Percentiles rank a stretch among this genome's conserved stretches.
phyloP scores from a whole-genome alignment of 495 filamentous ascomycete species.

The Xylaria venustula region DNA sequence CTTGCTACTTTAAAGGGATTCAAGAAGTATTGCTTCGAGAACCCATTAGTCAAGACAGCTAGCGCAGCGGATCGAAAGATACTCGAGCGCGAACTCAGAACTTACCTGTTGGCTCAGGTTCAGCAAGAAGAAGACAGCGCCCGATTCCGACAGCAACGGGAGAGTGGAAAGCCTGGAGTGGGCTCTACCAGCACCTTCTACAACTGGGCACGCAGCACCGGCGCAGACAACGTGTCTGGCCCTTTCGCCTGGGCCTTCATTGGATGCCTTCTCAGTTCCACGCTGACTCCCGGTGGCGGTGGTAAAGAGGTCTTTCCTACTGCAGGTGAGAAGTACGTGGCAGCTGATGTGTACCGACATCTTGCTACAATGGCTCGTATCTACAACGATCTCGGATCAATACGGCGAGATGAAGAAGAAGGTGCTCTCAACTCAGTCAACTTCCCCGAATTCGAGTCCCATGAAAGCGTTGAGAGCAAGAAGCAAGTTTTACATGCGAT shows the following conservation, averaged over 20 bases:
- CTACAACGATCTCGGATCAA: slow-evolving; percentile 42
- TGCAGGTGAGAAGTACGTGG: slow-evolving; percentile 31
- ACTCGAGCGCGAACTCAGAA: slow-evolving; percentile 18
- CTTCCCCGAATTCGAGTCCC: slow-evolving; percentile 33
- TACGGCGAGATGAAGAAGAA: slow-evolving; percentile 34
- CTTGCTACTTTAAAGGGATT: slow-evolving; percentile 7
- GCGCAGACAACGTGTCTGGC: slow-evolving; percentile 34
- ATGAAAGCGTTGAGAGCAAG: slow-evolving; percentile 16
- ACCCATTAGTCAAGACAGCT: slow-evolving; percentile 5
- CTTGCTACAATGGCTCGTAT: slow-evolving; percentile 38
- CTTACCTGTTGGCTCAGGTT: slow-evolving; percentile 29
- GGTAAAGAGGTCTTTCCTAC: slow-evolving; percentile 14
- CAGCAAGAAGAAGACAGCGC: slow-evolving; percentile 24
- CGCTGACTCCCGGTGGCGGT: slow-evolving; percentile 2
- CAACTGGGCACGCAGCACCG: slow-evolving; percentile 38
- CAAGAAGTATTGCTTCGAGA: slow-evolving; percentile 14
- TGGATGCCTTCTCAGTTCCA: slow-evolving; percentile 30
- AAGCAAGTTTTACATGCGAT: slow-evolving; percentile 14
- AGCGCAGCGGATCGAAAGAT: neutral
- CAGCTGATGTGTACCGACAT: slow-evolving; percentile 30
- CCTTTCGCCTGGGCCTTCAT: slow-evolving; percentile 39
- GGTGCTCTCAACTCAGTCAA: slow-evolving; percentile 39
- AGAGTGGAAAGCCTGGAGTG: neutral
- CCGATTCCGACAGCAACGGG: slow-evolving; percentile 9
- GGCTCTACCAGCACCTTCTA: slow-evolving; percentile 12